Conservation (phyloP, 129 eudicot genomes). For the Centella asiatica region DNA sequence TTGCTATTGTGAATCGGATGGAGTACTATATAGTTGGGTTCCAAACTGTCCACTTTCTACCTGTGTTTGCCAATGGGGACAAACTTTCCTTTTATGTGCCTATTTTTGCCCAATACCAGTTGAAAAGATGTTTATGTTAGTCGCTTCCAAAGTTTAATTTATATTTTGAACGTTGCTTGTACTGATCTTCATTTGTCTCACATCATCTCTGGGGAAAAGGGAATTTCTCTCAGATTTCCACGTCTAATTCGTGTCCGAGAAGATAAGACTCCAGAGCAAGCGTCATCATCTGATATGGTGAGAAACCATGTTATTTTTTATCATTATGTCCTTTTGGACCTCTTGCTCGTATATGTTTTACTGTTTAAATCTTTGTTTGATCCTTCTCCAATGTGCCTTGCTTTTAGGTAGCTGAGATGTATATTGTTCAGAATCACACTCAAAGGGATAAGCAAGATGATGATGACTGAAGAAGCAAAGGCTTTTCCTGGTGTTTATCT, state of each 20-base stretch:
- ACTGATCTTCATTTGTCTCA: neutral
- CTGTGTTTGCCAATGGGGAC: no score
- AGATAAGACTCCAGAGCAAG: constrained; percentile 86
- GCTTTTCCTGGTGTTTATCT: neutral
- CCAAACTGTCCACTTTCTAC: no score
- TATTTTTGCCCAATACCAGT: neutral
- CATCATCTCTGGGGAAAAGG: constrained; percentile 31
- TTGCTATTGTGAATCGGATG: no score
- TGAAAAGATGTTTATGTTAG: neutral
- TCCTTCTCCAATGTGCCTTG: neutral
- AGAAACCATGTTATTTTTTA: neutral
- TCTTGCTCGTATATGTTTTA: neutral
- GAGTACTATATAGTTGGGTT: no score
- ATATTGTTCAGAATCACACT: constrained; percentile 55
- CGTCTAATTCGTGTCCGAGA: constrained; percentile 87
- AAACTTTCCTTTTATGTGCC: neutral
- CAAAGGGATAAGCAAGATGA: constrained; percentile 45
- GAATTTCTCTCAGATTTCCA: constrained; percentile 77
- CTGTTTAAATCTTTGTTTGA: neutral
- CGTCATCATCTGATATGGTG: constrained; percentile 86
- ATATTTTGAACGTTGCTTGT: neutral
- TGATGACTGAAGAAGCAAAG: constrained; percentile 18
- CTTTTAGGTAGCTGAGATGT: constrained; percentile 82
- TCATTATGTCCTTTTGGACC: neutral
- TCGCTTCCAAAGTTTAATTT: neutral